Evolutionary conservation across 352 stramenopile species (phyloP), one percentile per base, ranked within the genome.

Genomic region (Phytophthora brassicae): DNA sequence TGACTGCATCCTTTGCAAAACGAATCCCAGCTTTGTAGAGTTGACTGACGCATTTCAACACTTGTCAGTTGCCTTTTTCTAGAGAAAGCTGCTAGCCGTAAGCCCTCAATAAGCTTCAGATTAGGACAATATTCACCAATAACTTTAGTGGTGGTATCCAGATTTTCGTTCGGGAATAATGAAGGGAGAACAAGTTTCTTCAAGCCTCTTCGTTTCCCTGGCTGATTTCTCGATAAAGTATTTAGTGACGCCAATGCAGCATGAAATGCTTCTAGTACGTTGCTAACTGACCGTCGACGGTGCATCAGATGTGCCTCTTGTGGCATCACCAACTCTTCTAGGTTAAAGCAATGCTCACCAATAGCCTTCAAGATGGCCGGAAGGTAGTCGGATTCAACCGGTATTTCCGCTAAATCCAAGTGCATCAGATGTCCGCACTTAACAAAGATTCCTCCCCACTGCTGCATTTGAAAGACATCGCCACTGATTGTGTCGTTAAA

Each of bases 131-230:
- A 49, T 3, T 44, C n/a, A 11, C 64, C 64, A 17, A 73, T 68
- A 28, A 16, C 39, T 41, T 20, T 20, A 50, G 68, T 53, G 11
- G 55, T 66, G 6, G 58, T 45, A 20, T 70, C 60, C 8, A 64
- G 46, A 49, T 64, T 65, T 59, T 76, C 68, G 22, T 65, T 70
- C 9, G 68, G 58, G 56, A 66, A 76, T 17, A 76, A 33, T 17
- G 61, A 66, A 12, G 68, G 68, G n/a, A 75, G 67, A 5, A 60
- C 60, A 8, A 75, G 57, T 43, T 56, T 66, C 28, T 39, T 60
- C 41, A 75, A 56, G 8, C 67, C 57, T 35, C 53, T 39, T 42
- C 46, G 44, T 11, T 42, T 56, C 4, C 48, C 22, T 16, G 22
- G 3, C 7, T 28, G 24, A 22, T 38, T 35, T 31, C 50, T 26